Percentiles rank a stretch among this genome's conserved stretches.
Evolutionary conservation across 306 rosid species (phyloP).

Genomic region (Dryas drummondii): DNA sequence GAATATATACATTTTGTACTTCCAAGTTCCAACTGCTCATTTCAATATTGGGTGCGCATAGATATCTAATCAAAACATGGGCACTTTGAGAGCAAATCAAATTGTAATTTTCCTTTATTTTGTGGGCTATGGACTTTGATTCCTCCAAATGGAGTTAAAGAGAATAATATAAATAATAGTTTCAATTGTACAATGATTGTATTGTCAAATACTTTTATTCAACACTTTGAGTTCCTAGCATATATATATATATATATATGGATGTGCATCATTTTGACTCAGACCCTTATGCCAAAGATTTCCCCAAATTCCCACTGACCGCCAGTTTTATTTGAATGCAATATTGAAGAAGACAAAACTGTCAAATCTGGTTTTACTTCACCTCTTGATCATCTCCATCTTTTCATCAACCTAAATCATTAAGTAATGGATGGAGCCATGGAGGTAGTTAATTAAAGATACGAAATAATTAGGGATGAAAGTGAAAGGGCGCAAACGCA

Average conservation of each 20-base stretch:
- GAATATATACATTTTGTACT: conserved; percentile 1
- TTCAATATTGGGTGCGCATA: conserved; percentile 8
- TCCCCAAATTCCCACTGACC: conserved; percentile 12
- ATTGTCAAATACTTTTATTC: conserved; percentile 3
- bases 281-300: conserved; percentile 11
- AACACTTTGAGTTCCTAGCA: conserved; percentile 7
- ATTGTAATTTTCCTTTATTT: not conserved
- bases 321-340: not conserved
- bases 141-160: not conserved
- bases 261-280: conserved; percentile 19
- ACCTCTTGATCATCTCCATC: not conserved
- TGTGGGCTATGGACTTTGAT: conserved; percentile 4
- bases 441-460: not conserved
- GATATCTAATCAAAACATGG: conserved; percentile 16
- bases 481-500: not conserved
- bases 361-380: not conserved
- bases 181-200: conserved; percentile 32
- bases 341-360: not conserved
- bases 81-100: conserved; percentile 14
- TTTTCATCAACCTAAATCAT: conserved; percentile 12
- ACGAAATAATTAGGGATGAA: conserved; percentile 1
- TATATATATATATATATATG: not conserved
- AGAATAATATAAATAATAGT: not conserved
- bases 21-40: not conserved
- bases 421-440: not conserved